Percentiles rank a stretch among this genome's conserved stretches.
Evolutionary conservation across 192 early-diverging fungal species (phyloP).

Genomic region (Ambispora gerdemannii): DNA sequence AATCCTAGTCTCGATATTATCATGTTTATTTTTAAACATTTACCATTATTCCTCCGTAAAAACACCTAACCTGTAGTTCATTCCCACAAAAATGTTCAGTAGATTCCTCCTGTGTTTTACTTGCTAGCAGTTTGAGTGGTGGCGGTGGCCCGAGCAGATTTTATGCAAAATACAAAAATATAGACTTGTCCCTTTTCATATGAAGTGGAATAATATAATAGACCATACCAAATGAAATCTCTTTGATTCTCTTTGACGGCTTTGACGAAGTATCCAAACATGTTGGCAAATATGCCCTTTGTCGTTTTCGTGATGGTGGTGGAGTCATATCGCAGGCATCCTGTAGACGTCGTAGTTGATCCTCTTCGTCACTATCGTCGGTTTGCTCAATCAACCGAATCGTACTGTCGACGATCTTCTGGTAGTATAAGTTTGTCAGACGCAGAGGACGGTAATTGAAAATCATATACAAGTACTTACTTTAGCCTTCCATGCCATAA

Average conservation of each 20-base stretch:
- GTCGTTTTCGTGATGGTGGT: conserved; percentile 16
- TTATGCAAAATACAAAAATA: conserved; percentile 24
- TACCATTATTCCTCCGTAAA: too few relatives aligned
- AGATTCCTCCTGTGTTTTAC: conserved; percentile 9
- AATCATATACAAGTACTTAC: conserved; percentile 24
- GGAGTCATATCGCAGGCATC: conserved; percentile 21
- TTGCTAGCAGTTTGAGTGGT: conserved; percentile 11
- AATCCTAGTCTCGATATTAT: too few relatives aligned
- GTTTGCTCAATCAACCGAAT: conserved; percentile 27
- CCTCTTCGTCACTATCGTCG: conserved; percentile 13
- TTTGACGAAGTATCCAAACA: conserved; percentile 7
- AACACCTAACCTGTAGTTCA: conserved; percentile 8
- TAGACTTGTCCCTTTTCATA: neutral
- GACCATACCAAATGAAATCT: conserved; percentile 2
- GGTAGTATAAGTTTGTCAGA: conserved; percentile 15
- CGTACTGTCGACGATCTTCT: conserved; percentile 26
- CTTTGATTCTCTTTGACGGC: neutral
- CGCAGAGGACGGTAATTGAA: neutral
- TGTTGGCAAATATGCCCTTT: conserved; percentile 14
- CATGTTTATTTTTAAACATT: too few relatives aligned
- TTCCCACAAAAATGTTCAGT: neutral
- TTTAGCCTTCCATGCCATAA: conserved; percentile 29
- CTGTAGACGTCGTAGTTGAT: conserved; percentile 20
- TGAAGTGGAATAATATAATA: neutral
- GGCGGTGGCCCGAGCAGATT: conserved; percentile 8